Evolutionary conservation across 352 stramenopile genomes (phyloP).

Genomic region (Peronospora destructor): DNA sequence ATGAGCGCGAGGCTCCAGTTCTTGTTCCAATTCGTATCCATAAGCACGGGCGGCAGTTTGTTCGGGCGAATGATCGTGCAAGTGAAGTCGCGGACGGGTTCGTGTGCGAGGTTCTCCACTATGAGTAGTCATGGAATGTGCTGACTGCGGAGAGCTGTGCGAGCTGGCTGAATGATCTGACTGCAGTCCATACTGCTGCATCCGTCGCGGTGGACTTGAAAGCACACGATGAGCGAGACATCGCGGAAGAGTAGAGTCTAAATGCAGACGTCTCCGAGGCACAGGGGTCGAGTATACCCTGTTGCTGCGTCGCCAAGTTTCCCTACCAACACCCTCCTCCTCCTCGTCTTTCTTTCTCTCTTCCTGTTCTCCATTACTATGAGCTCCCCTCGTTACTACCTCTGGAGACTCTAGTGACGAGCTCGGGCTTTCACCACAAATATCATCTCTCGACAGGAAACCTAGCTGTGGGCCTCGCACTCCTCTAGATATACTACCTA

Average conservation of each 20-base stretch:
- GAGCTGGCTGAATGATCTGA: conserved; percentile 12
- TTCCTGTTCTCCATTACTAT: conserved; percentile 19
- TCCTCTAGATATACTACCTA: conserved; percentile 7
- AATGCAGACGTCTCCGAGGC: conserved; percentile 25
- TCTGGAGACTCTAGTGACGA: conserved; percentile 25
- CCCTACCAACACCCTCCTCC: not conserved
- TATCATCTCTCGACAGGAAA: conserved; percentile 28
- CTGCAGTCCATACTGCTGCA: conserved; percentile 5
- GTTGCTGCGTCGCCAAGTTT: conserved; percentile 11
- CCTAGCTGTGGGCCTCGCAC: not conserved
- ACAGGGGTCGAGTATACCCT: conserved; percentile 8
- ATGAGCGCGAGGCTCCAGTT: conserved; percentile 24
- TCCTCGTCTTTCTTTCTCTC: conserved; percentile 28
- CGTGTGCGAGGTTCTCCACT: conserved; percentile 12
- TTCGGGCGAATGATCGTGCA: conserved; percentile 22
- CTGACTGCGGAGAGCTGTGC: conserved; percentile 15
- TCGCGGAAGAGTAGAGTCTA: conserved; percentile 31
- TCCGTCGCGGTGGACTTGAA: conserved; percentile 6
- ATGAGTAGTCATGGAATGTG: conserved; percentile 12
- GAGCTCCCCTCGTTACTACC: conserved; percentile 2
- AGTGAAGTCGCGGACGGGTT: conserved; percentile 15
- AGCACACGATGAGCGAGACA: conserved; percentile 9
- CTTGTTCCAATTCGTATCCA: conserved; percentile 28
- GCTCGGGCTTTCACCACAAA: conserved; percentile 49
- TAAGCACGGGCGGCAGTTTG: conserved; percentile 22